Conservation (phyloP, 148 eudicot species). For the Heliosperma pusillum region DNA sequence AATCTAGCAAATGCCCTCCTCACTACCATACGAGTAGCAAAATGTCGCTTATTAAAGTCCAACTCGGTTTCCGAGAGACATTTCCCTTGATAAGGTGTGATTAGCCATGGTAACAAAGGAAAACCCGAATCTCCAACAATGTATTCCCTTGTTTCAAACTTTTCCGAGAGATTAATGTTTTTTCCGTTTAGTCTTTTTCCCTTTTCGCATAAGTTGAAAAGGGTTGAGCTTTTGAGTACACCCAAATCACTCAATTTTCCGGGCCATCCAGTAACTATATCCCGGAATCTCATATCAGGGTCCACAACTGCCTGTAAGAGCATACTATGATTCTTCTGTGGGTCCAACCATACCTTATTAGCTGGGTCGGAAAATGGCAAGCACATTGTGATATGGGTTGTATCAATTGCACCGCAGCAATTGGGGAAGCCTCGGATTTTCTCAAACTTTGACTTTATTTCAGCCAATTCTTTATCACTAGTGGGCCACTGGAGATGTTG, state of each 20-base stretch:
- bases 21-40: slow-evolving; percentile 62
- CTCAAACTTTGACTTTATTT: slow-evolving; percentile 65
- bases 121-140: slow-evolving; percentile 65
- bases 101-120: slow-evolving; percentile 70
- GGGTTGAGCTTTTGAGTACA: slow-evolving; percentile 56
- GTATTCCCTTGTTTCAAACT: slow-evolving; percentile 52
- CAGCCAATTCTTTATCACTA: slow-evolving; percentile 43
- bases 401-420: slow-evolving; percentile 86
- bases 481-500: slow-evolving; percentile 84
- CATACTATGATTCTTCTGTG: slow-evolving; percentile 70
- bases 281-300: slow-evolving; percentile 72
- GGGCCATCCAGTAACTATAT: slow-evolving; percentile 76
- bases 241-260: slow-evolving; percentile 60
- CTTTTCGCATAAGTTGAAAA: slow-evolving; percentile 53
- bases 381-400: slow-evolving; percentile 68
- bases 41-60: slow-evolving; percentile 60
- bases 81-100: slow-evolving; percentile 65
- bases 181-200: slow-evolving; percentile 66
- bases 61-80: slow-evolving; percentile 32
- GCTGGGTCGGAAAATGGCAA: slow-evolving; percentile 50
- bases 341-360: slow-evolving; percentile 65
- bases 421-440: slow-evolving; percentile 74
- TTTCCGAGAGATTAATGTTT: slow-evolving; percentile 33
- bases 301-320: slow-evolving; percentile 84
- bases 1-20: slow-evolving; percentile 59